A percentile compares a stretch with the other conserved stretches of the same genome.
Evolutionary conservation across 768 basidiomycete species (phyloP).

Genomic region (Tulasnella sp.): DNA sequence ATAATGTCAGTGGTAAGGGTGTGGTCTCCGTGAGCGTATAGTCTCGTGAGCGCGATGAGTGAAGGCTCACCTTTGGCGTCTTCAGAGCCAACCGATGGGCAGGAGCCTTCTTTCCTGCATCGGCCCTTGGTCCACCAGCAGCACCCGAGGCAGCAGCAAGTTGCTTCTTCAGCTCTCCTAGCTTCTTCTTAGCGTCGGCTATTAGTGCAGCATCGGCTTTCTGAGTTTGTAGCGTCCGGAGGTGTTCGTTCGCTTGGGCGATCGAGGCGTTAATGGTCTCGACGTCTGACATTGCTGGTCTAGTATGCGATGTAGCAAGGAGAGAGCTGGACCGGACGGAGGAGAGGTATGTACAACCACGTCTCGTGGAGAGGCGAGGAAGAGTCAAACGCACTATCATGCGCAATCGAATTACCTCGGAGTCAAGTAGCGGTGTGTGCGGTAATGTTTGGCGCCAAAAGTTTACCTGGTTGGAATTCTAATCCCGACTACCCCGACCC

Average conservation of each 20-base stretch:
- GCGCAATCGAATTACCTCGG: slow-evolving; percentile 11
- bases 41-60: not conserved
- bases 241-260: slow-evolving; percentile 22
- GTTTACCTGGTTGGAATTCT: slow-evolving; percentile 8
- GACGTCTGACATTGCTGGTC: slow-evolving; percentile 18
- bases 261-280: slow-evolving; percentile 30
- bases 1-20: slow-evolving; percentile 14
- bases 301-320: slow-evolving; percentile 4
- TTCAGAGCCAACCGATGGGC: slow-evolving; percentile 70
- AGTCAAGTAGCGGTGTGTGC: slow-evolving; percentile 7
- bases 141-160: slow-evolving; percentile 34
- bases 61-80: slow-evolving; percentile 78
- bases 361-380: slow-evolving; percentile 10
- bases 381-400: slow-evolving; percentile 19
- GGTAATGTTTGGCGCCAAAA: slow-evolving; percentile 9
- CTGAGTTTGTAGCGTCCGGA: slow-evolving; percentile 37
- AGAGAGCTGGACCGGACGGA: not conserved
- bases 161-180: slow-evolving; percentile 41
- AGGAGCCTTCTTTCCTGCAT: slow-evolving; percentile 51
- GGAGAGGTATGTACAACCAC: slow-evolving; percentile 10
- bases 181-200: slow-evolving; percentile 60
- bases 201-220: slow-evolving; percentile 51
- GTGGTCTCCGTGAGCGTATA: not conserved
- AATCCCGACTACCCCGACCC: not conserved
- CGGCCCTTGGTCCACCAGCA: slow-evolving; percentile 42